A percentile compares a stretch with the other conserved stretches of the same genome.
Evolutionary conservation across 164 flowering plant species (phyloP).

Genomic region (Stephania cephalantha): DNA sequence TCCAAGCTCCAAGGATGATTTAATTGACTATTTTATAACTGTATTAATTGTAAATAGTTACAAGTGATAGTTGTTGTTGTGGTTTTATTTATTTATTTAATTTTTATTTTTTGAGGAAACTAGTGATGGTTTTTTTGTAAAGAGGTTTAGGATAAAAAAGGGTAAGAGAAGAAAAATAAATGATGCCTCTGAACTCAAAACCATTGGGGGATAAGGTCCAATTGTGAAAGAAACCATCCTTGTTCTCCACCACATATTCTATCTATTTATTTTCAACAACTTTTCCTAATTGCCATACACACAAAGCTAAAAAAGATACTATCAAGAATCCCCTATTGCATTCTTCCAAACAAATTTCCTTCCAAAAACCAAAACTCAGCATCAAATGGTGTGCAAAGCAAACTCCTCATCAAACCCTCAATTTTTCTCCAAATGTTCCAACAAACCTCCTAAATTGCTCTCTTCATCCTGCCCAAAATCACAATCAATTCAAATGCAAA

Average conservation of each 20-base stretch:
- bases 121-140: too few species aligned
- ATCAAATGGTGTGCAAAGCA: conserved; percentile 40
- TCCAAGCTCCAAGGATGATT: too few species aligned
- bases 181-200: background rate
- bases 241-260: background rate
- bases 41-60: too few species aligned
- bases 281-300: background rate
- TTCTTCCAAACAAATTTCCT: background rate
- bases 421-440: conserved; percentile 20
- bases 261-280: background rate
- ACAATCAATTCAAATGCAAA: conserved; percentile 13
- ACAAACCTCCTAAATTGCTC: conserved; percentile 13
- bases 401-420: conserved; percentile 22
- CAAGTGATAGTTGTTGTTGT: too few species aligned
- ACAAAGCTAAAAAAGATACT: background rate
- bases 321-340: background rate
- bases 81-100: too few species aligned
- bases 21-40: too few species aligned
- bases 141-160: too few species aligned
- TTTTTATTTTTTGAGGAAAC: too few species aligned
- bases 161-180: too few species aligned
- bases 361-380: background rate
- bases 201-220: background rate
- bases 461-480: conserved; percentile 12
- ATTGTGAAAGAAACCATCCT: background rate